Evolutionary conservation across 1,284 basidiomycete genomes (phyloP).

Genomic region (Sanghuangporus baumii): DNA sequence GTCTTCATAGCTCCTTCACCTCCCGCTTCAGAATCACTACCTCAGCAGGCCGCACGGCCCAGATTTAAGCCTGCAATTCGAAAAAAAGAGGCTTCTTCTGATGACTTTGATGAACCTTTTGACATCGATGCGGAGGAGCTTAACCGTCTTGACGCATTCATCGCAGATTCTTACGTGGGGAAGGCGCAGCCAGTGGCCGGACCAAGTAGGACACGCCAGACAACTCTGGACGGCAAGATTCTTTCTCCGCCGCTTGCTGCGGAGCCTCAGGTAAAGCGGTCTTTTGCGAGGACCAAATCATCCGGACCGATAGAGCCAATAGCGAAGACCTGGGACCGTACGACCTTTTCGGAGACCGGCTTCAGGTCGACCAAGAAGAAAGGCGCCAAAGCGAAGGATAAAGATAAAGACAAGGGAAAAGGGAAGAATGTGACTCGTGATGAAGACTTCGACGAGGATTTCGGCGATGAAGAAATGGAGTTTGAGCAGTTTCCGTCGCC

Average conservation of each 20-base stretch:
- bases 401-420: constrained; percentile 26
- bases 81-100: constrained; percentile 37
- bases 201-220: constrained; percentile 50
- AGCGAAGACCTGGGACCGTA: constrained; percentile 83
- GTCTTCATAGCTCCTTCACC: not conserved
- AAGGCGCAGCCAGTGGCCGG: constrained; percentile 31
- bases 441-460: constrained; percentile 42
- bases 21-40: not conserved
- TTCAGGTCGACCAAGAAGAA: constrained; percentile 42
- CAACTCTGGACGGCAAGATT: constrained; percentile 58
- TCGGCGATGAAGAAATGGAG: constrained; percentile 51
- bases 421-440: constrained; percentile 32
- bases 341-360: constrained; percentile 75
- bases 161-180: constrained; percentile 38
- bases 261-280: constrained; percentile 24
- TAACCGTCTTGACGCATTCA: constrained; percentile 44
- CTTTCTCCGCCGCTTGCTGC: constrained; percentile 31
- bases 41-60: constrained; percentile 6
- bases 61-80: constrained; percentile 15
- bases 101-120: constrained; percentile 49
- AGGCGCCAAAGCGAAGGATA: constrained; percentile 39
- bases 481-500: constrained; percentile 82
- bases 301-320: constrained; percentile 49
- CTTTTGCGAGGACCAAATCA: constrained; percentile 35
- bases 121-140: constrained; percentile 52